These are phyloP conservation scores for Nicotiana tomentosiformis DNA, from an alignment of 257 asterid genomes.

Conservation along the genomic window DNA sequence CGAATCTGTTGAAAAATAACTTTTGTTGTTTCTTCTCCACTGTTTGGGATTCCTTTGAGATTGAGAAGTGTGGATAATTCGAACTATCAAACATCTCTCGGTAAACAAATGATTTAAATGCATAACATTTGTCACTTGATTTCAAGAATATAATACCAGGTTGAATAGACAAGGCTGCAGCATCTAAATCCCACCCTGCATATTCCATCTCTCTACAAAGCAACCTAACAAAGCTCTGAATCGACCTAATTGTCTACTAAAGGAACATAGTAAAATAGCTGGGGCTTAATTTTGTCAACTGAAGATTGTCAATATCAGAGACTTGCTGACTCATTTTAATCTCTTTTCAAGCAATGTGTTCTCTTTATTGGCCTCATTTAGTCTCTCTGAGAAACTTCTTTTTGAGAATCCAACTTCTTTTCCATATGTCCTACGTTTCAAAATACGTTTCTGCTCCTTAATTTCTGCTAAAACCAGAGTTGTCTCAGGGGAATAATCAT, in stretches of 20 bases:
- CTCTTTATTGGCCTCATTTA: slow-evolving; percentile 19
- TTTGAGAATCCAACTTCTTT: no score
- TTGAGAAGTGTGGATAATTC: slow-evolving; percentile 8
- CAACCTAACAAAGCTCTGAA: slow-evolving; percentile 36
- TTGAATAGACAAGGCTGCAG: slow-evolving; percentile 46
- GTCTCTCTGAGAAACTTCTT: no score
- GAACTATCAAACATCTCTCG: slow-evolving; percentile 67
- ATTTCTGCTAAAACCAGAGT: slow-evolving; percentile 41
- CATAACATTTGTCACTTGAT: slow-evolving; percentile 41
- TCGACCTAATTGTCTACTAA: slow-evolving; percentile 40
- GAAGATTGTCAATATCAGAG: slow-evolving; percentile 19
- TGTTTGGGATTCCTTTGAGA: neutral
- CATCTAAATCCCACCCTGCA: slow-evolving; percentile 61
- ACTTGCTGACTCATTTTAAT: neutral
- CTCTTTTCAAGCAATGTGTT: slow-evolving; percentile 52
- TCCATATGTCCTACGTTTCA: neutral
- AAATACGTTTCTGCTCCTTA: slow-evolving; percentile 50
- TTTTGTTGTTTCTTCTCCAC: slow-evolving; percentile 16
- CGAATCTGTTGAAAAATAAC: slow-evolving; percentile 16
- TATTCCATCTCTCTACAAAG: slow-evolving; percentile 50
- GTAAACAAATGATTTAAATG: slow-evolving; percentile 63
- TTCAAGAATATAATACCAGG: slow-evolving; percentile 48
- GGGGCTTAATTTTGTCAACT: slow-evolving; percentile 30
- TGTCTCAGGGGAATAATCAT: slow-evolving; percentile 38
- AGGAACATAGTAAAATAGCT: slow-evolving; percentile 37